These are phyloP conservation scores for Auricularia sp. DNA, from an alignment of 768 basidiomycete genomes.

Conservation along the genomic window DNA sequence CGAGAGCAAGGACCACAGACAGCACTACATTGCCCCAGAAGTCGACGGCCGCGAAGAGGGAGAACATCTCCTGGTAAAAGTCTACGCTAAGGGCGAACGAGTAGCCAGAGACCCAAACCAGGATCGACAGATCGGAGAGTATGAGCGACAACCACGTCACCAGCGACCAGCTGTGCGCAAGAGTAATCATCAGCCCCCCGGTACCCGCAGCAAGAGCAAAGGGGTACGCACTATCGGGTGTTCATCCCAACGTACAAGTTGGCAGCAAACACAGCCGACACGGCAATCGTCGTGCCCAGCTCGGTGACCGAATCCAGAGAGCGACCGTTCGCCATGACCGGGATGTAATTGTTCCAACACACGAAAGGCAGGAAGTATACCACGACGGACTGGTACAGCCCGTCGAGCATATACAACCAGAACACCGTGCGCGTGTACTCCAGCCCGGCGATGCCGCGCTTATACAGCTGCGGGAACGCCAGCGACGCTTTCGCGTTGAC, in stretches of 20 bases:
- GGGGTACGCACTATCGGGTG: slow-evolving; percentile 68
- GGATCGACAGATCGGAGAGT: slow-evolving; percentile 72
- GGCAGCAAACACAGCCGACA: slow-evolving; percentile 78
- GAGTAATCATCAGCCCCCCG: slow-evolving; percentile 11
- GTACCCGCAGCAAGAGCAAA: slow-evolving; percentile 10
- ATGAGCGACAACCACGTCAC: slow-evolving; percentile 77
- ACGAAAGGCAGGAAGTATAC: slow-evolving; percentile 82
- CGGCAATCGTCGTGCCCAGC: slow-evolving; percentile 86
- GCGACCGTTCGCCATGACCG: slow-evolving; percentile 45
- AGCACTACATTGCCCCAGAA: slow-evolving; percentile 81
- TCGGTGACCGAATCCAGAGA: slow-evolving; percentile 74
- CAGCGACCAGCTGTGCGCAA: slow-evolving; percentile 53
- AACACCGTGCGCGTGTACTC: slow-evolving; percentile 90
- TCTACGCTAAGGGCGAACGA: slow-evolving; percentile 66
- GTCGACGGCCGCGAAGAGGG: slow-evolving; percentile 66
- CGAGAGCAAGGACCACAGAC: slow-evolving; percentile 59
- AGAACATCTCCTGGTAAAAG: slow-evolving; percentile 60
- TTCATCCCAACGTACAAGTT: slow-evolving; percentile 90
- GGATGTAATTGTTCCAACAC: slow-evolving; percentile 51
- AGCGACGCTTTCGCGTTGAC: slow-evolving; percentile 84
- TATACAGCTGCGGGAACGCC: slow-evolving; percentile 92
- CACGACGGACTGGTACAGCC: slow-evolving; percentile 82
- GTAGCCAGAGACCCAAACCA: slow-evolving; percentile 80
- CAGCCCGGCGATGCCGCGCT: slow-evolving; percentile 85
- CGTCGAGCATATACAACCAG: slow-evolving; percentile 92